phyloP scores from a whole-genome alignment of 768 basidiomycete species.

The Tubosaeta sp. region DNA sequence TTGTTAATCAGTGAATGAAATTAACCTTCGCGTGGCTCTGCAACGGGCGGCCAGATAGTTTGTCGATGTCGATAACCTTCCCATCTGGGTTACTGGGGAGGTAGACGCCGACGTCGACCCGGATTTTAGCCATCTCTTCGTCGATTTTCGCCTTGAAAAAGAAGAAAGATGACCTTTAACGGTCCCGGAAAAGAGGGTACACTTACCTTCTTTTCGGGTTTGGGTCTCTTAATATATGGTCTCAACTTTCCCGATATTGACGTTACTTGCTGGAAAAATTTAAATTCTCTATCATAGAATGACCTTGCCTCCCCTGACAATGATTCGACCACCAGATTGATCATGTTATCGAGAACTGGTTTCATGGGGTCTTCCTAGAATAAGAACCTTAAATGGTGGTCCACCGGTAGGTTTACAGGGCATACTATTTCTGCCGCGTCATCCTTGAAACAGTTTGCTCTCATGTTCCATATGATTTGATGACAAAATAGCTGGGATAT shows the following conservation, averaged over 20 bases:
- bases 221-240: conserved; percentile 92
- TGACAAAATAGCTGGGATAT: conserved; percentile 98
- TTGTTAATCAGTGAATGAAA: not conserved
- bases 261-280: conserved; percentile 93
- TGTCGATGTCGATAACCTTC: conserved; percentile 93
- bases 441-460: conserved; percentile 94
- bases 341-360: conserved; percentile 88
- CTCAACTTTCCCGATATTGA: conserved; percentile 98
- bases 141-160: conserved; percentile 86
- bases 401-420: conserved; percentile 7
- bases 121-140: conserved; percentile 97
- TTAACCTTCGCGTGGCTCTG: conserved; percentile 95
- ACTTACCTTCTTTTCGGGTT: conserved; percentile 90
- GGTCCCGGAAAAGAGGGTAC: not conserved
- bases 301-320: conserved; percentile 83
- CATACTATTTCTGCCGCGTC: conserved; percentile 80
- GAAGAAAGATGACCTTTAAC: conserved; percentile 1
- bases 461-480: conserved; percentile 99
- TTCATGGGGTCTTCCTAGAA: conserved; percentile 92
- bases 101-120: conserved; percentile 93
- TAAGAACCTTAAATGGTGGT: not conserved
- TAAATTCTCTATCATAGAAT: conserved; percentile 95
- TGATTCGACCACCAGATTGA: conserved; percentile 69
- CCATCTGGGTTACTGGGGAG: conserved; percentile 98
- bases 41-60: conserved; percentile 90